Evolutionary conservation across 2,329 filamentous ascomycete species (phyloP).

Genomic region (Blumeriella jaapii): DNA sequence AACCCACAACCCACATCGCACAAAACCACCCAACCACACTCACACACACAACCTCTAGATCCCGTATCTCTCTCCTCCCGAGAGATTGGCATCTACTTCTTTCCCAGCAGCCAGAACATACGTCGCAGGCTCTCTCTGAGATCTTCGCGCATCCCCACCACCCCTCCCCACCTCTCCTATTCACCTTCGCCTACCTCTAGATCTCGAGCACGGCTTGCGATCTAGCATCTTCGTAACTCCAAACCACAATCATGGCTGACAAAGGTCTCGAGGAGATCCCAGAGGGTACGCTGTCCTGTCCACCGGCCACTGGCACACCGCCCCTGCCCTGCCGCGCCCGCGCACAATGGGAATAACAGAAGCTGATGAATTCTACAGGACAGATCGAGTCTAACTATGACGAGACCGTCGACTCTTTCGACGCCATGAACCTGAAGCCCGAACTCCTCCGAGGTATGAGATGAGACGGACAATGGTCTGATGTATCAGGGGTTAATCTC

Average conservation of each 20-base stretch:
- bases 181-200: constrained; percentile 37
- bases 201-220: constrained; percentile 72
- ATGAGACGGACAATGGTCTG: constrained; percentile 7
- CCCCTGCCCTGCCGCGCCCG: constrained; percentile 11
- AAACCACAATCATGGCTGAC: constrained; percentile 93
- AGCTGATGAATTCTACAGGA: constrained; percentile 40
- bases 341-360: constrained; percentile 7
- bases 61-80: constrained; percentile 29
- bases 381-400: constrained; percentile 99
- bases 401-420: constrained; percentile 98
- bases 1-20: constrained; percentile 12
- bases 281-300: constrained; percentile 56
- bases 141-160: constrained; percentile 22
- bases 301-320: constrained; percentile 17
- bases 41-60: constrained; percentile 23
- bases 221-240: constrained; percentile 40
- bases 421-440: constrained; percentile 92
- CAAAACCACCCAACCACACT: constrained; percentile 13
- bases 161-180: constrained; percentile 21
- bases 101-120: constrained; percentile 21
- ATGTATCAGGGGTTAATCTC: constrained; percentile 15
- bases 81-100: constrained; percentile 39
- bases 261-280: constrained; percentile 98
- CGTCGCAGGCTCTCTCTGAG: constrained; percentile 26
- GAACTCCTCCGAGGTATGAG: constrained; percentile 87